Evolutionary conservation across 1,139 yeast genomes (phyloP).

Genomic region (Saccharomyces hybrid): DNA sequence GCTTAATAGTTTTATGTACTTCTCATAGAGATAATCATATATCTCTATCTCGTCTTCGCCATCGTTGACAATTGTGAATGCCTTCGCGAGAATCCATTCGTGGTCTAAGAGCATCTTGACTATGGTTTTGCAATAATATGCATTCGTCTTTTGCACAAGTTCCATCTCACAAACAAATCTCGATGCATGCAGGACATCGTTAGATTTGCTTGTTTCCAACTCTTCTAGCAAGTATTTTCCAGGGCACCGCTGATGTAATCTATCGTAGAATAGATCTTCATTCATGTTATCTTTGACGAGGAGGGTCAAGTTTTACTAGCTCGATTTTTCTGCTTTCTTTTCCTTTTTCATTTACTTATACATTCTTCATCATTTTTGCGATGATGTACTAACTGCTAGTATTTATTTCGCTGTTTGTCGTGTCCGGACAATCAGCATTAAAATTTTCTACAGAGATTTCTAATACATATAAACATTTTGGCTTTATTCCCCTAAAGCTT

Average conservation of each 20-base stretch:
- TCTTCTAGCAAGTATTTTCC: constrained; percentile 2
- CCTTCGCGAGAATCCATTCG: neutral
- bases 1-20: constrained; percentile 39
- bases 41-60: constrained; percentile 13
- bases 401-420: neutral
- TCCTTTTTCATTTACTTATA: neutral
- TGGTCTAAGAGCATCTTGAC: constrained; percentile 37
- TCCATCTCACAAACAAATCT: constrained; percentile 12
- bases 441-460: neutral
- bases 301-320: too few species aligned
- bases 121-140: constrained; percentile 44
- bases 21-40: constrained; percentile 46
- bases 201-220: constrained; percentile 4
- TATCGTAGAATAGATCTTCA: constrained; percentile 8
- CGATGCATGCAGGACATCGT: constrained; percentile 2
- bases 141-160: constrained; percentile 31
- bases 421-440: neutral
- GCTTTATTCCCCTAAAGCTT: constrained; percentile 9
- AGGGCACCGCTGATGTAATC: constrained; percentile 16
- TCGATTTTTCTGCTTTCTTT: neutral
- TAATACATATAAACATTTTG: neutral
- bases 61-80: constrained; percentile 18
- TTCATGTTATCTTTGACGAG: neutral
- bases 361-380: neutral
- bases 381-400: neutral